Evolutionary conservation across 768 basidiomycete species (phyloP).

Genomic region (Gloeostereum incarnatum): DNA sequence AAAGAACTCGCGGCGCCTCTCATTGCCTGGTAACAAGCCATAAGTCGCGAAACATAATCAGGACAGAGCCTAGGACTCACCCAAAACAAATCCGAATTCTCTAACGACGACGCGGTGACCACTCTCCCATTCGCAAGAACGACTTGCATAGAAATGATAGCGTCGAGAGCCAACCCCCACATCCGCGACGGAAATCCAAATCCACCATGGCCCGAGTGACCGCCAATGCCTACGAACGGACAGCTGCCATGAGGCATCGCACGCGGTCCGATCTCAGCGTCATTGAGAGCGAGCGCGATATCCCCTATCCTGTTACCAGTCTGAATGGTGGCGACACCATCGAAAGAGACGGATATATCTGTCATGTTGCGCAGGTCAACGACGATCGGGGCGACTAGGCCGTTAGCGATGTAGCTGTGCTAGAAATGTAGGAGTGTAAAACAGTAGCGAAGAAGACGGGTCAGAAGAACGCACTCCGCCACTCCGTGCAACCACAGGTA

Average conservation of each 20-base stretch:
- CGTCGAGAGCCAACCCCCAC: slow-evolving; percentile 18
- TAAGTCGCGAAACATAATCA: background rate
- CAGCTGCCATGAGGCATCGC: slow-evolving; percentile 20
- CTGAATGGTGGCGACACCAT: slow-evolving; percentile 11
- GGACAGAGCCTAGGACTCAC: slow-evolving; percentile 5
- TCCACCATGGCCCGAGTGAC: slow-evolving; percentile 10
- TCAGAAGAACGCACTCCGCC: background rate
- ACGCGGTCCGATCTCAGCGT: slow-evolving; percentile 1
- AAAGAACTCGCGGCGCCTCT: slow-evolving; percentile 18
- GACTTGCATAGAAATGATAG: slow-evolving; percentile 11
- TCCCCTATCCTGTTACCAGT: slow-evolving; percentile 9
- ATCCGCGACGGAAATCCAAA: slow-evolving; percentile 12
- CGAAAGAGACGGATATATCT: slow-evolving; percentile 5
- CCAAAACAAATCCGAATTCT: slow-evolving; percentile 15
- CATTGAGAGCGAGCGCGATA: slow-evolving; percentile 7
- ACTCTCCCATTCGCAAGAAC: slow-evolving; percentile 14
- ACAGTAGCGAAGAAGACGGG: background rate
- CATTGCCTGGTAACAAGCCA: slow-evolving; percentile 11
- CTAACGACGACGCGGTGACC: slow-evolving; percentile 9
- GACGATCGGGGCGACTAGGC: slow-evolving; percentile 8
- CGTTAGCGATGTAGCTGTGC: slow-evolving; percentile 6
- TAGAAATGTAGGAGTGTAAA: background rate
- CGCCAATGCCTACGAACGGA: slow-evolving; percentile 13
- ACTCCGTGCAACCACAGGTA: slow-evolving; percentile 1
- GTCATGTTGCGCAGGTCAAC: slow-evolving; percentile 9